A percentile compares a stretch with the other conserved stretches of the same genome.
These are phyloP conservation scores for Larix kaempferi DNA, from an alignment of 75 land plant species.

Conservation along the genomic window DNA sequence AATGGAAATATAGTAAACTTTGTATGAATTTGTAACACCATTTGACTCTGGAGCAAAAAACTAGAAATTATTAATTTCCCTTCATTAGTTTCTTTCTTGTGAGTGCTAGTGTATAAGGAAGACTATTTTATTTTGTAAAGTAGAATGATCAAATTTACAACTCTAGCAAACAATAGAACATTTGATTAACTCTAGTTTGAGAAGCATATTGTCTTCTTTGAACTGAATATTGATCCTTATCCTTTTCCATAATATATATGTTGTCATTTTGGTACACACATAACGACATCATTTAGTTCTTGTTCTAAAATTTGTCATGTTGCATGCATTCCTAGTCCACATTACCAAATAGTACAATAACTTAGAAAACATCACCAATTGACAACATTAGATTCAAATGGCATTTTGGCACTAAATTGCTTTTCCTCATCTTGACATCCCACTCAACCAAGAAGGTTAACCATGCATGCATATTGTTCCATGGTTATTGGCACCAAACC, in stretches of 20 bases:
- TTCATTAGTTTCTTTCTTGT: slow-evolving; percentile 50
- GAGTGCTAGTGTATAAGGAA: slow-evolving; percentile 63
- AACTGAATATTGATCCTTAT: slow-evolving; percentile 63
- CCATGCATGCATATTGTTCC: too few relatives aligned
- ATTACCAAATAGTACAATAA: too few relatives aligned
- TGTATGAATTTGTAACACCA: slow-evolving; percentile 40
- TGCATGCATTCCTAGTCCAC: too few relatives aligned
- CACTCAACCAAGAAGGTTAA: too few relatives aligned
- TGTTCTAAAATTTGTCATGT: too few relatives aligned
- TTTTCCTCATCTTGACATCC: too few relatives aligned
- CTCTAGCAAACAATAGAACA: slow-evolving; percentile 27
- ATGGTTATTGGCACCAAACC: too few relatives aligned
- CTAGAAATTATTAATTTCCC: slow-evolving; percentile 45
- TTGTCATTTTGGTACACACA: slow-evolving; percentile 65
- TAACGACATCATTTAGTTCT: slow-evolving; percentile 28
- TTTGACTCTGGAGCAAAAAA: slow-evolving; percentile 60
- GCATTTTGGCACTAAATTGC: too few relatives aligned
- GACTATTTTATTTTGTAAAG: slow-evolving; percentile 52
- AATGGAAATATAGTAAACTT: background rate
- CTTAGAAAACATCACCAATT: too few relatives aligned
- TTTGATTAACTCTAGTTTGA: slow-evolving; percentile 45
- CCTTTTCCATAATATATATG: slow-evolving; percentile 78
- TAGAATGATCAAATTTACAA: slow-evolving; percentile 73
- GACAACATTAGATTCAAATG: too few relatives aligned
- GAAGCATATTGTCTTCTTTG: slow-evolving; percentile 68